Percentiles rank a stretch among this genome's conserved stretches.
These are phyloP conservation scores for Strigomonas oncopelti DNA, from an alignment of 208 protist genomes.

Conservation along the genomic window DNA sequence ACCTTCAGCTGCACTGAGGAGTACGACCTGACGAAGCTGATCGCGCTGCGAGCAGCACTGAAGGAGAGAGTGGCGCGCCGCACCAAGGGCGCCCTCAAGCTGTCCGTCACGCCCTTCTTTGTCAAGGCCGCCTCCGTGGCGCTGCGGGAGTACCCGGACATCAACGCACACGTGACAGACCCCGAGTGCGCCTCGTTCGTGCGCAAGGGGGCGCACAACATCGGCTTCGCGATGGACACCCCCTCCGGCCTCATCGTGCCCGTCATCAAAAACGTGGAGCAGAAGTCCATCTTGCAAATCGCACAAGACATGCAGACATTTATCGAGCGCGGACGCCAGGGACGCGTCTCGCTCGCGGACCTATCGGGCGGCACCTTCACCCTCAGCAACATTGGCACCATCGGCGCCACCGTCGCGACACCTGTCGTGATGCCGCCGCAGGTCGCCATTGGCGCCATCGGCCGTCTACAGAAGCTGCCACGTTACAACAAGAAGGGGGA, in stretches of 20 bases:
- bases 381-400: constrained; percentile 99
- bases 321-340: constrained; percentile 86
- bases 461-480: constrained; percentile 96
- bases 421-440: constrained; percentile 99
- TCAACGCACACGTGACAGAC: constrained; percentile 66
- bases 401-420: constrained; percentile 98
- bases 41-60: constrained; percentile 94
- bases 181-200: constrained; percentile 82
- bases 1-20: constrained; percentile 96
- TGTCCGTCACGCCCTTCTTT: constrained; percentile 99
- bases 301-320: constrained; percentile 93
- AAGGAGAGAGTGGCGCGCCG: constrained; percentile 98
- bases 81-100: constrained; percentile 92
- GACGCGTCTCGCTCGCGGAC: constrained; percentile 95
- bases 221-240: constrained; percentile 97
- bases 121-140: constrained; percentile 95
- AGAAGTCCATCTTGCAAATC: constrained; percentile 94
- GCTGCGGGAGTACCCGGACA: constrained; percentile 93
- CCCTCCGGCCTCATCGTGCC: constrained; percentile 97
- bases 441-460: constrained; percentile 99
- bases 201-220: constrained; percentile 96
- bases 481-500: constrained; percentile 78
- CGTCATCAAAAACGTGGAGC: constrained; percentile 96
- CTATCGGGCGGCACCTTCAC: constrained; percentile 99
- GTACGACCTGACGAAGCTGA: constrained; percentile 96